phyloP scores from a whole-genome alignment of 2,329 filamentous ascomycete species.

The Anthostomella pinea region DNA sequence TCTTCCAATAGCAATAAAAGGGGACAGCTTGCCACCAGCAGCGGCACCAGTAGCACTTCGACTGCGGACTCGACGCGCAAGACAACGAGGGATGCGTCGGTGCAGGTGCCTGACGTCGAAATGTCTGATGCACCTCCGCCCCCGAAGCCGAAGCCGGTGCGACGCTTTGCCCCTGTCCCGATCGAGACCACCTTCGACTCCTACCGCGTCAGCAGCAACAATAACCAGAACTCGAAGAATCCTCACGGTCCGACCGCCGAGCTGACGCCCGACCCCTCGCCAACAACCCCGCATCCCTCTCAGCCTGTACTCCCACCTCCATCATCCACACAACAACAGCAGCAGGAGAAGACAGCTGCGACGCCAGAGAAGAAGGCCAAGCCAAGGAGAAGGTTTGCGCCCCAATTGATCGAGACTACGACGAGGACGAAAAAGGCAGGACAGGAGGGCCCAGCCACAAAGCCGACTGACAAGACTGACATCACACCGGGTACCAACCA shows the following conservation, averaged over 20 bases:
- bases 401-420: conserved; percentile 78
- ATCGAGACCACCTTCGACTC: conserved; percentile 70
- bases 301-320: conserved; percentile 10
- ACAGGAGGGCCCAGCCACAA: conserved; percentile 60
- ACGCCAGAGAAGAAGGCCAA: conserved; percentile 19
- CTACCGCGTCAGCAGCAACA: conserved; percentile 44
- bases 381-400: conserved; percentile 60
- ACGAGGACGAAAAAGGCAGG: conserved; percentile 66
- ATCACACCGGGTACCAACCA: conserved; percentile 63
- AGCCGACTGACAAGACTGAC: conserved; percentile 68
- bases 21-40: conserved; percentile 1
- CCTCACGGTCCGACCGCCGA: conserved; percentile 54
- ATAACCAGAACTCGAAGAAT: too few species aligned
- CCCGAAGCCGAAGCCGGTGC: conserved; percentile 23
- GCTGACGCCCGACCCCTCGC: conserved; percentile 52
- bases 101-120: conserved; percentile 27
- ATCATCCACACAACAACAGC: conserved; percentile 20
- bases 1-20: conserved; percentile 22
- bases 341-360: conserved; percentile 4
- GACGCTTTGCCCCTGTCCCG: conserved; percentile 66
- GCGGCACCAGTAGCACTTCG: neutral
- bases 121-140: conserved; percentile 24
- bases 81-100: conserved; percentile 28
- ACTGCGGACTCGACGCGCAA: conserved; percentile 16
- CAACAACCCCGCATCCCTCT: conserved; percentile 43